Conservation (phyloP, 208 protist genomes). For the Acanthamoeba castellanii region DNA sequence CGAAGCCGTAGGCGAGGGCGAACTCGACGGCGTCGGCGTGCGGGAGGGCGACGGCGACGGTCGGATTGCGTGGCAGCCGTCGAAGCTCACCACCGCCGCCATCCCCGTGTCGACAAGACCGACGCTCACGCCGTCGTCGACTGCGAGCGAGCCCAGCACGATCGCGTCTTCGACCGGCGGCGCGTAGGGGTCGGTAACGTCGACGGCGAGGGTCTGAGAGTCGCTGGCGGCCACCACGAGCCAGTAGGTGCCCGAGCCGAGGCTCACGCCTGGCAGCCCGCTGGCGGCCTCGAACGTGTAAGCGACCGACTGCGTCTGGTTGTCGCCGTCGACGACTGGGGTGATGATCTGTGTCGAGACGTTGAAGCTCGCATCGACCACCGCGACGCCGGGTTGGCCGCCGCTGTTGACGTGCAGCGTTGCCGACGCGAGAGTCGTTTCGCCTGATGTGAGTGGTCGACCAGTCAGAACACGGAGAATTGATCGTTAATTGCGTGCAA, state of each 20-base stretch:
- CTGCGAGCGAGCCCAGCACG: background rate
- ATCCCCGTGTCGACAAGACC: background rate
- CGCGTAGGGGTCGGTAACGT: background rate
- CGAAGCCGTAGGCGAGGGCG: background rate
- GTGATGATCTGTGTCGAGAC: background rate
- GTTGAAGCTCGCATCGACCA: background rate
- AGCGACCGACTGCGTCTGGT: background rate
- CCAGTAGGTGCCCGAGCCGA: background rate
- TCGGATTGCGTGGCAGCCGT: conserved; percentile 7
- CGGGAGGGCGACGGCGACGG: conserved; percentile 1
- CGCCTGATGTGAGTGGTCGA: background rate
- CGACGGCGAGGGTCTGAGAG: background rate
- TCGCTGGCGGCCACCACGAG: background rate
- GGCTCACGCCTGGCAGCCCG: background rate
- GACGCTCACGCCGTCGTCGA: background rate
- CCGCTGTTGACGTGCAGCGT: background rate
- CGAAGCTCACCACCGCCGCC: background rate
- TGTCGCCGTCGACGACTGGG: background rate
- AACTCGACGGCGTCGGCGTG: background rate
- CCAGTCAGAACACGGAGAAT: background rate
- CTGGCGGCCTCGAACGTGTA: background rate
- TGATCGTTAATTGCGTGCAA: background rate
- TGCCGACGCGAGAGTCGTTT: background rate
- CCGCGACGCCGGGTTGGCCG: background rate
- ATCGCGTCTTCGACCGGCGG: background rate